These are phyloP conservation scores for Tephrocybe rancida DNA, from an alignment of 768 basidiomycete species.

Conservation along the genomic window DNA sequence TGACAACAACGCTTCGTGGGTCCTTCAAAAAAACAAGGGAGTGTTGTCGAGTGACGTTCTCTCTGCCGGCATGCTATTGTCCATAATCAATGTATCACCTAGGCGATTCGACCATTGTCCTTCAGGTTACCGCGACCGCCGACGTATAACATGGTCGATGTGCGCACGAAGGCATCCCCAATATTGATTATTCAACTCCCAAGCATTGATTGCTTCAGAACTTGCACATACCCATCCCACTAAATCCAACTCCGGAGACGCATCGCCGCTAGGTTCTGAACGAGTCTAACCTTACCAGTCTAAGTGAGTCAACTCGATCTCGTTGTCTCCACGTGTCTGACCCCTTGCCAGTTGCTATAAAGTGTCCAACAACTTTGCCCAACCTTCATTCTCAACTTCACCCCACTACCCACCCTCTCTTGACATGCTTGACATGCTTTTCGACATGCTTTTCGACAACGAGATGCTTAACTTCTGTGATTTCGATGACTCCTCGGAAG, in stretches of 20 bases:
- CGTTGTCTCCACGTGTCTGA: too few relatives aligned
- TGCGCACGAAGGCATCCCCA: not conserved
- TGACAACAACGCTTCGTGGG: not conserved
- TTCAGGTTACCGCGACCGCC: not conserved
- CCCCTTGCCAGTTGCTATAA: too few relatives aligned
- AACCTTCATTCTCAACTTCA: not conserved
- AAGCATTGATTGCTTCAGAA: not conserved
- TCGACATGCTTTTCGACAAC: too few relatives aligned
- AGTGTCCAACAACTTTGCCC: too few relatives aligned
- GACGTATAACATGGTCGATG: not conserved
- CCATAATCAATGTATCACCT: not conserved
- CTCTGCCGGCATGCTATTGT: not conserved
- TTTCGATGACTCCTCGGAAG: not conserved
- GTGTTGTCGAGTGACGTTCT: not conserved
- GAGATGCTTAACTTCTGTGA: slow-evolving; percentile 3
- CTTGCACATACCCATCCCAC: too few relatives aligned
- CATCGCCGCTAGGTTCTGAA: too few relatives aligned
- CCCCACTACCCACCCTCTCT: not conserved
- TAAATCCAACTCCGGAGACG: not conserved
- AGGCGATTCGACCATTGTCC: slow-evolving; percentile 8
- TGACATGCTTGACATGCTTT: too few relatives aligned
- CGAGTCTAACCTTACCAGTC: too few relatives aligned
- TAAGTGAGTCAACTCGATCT: too few relatives aligned
- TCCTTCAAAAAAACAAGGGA: slow-evolving; percentile 1
- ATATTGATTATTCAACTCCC: not conserved